phyloP scores from a whole-genome alignment of 2,329 filamentous ascomycete genomes.

The Sphaerulina vaccinii region DNA sequence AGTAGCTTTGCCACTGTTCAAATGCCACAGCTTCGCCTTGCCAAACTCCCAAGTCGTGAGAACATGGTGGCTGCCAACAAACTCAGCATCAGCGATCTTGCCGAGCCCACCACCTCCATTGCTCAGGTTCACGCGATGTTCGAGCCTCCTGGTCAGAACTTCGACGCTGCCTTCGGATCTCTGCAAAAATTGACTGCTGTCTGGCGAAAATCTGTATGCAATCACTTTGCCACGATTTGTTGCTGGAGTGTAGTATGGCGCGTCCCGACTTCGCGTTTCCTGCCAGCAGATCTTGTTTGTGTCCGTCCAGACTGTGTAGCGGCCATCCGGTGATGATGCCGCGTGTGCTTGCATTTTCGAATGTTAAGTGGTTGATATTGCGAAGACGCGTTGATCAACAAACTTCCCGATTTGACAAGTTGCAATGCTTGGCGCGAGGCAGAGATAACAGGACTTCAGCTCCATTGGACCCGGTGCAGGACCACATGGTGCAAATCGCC shows the following conservation, averaged over 20 bases:
- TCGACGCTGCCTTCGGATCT: slow-evolving; percentile 27
- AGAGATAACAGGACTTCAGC: too few species aligned
- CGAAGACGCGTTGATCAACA: neutral
- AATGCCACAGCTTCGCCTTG: slow-evolving; percentile 48
- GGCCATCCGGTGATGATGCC: slow-evolving; percentile 19
- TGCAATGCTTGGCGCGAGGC: too few species aligned
- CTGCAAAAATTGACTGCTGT: slow-evolving; percentile 23
- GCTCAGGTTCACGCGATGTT: slow-evolving; percentile 45
- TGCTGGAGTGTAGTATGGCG: slow-evolving; percentile 7
- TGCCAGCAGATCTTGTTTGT: slow-evolving; percentile 18
- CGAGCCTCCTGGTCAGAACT: slow-evolving; percentile 31
- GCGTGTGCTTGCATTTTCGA: slow-evolving; percentile 15
- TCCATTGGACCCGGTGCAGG: too few species aligned
- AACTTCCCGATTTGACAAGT: neutral
- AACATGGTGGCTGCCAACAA: slow-evolving; percentile 44
- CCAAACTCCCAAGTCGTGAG: slow-evolving; percentile 52
- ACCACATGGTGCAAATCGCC: too few species aligned
- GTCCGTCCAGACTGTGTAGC: slow-evolving; percentile 15
- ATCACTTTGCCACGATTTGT: slow-evolving; percentile 9
- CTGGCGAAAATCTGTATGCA: slow-evolving; percentile 11
- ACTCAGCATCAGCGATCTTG: slow-evolving; percentile 46
- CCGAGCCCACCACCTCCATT: slow-evolving; percentile 52
- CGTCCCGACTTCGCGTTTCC: slow-evolving; percentile 7
- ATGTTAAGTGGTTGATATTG: neutral
- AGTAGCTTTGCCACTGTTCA: slow-evolving; percentile 40